Conservation (phyloP, 495 filamentous ascomycete species). For the Darksidea phi region DNA sequence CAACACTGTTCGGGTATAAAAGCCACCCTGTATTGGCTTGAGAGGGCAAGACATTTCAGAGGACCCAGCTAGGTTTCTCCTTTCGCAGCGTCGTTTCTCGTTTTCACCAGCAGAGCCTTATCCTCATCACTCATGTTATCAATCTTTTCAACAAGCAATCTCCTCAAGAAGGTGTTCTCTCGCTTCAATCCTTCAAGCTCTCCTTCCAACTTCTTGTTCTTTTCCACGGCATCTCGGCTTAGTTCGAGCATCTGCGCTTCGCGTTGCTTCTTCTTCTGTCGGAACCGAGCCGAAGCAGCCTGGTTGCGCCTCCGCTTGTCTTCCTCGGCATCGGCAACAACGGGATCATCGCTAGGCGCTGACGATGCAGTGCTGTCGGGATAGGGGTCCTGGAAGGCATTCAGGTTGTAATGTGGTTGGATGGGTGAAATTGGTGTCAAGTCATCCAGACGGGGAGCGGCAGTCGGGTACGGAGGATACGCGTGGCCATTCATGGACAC, state of each 20-base stretch:
- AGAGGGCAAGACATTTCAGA: background rate
- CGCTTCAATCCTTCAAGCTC: constrained; percentile 25
- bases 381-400: constrained; percentile 7
- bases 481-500: constrained; percentile 20
- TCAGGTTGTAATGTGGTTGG: constrained; percentile 11
- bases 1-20: too few relatives aligned
- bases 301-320: constrained; percentile 33
- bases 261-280: constrained; percentile 33
- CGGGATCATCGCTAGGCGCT: constrained; percentile 25
- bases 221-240: constrained; percentile 15
- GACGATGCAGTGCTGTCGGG: constrained; percentile 17
- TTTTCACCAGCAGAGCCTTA: constrained; percentile 16
- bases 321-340: constrained; percentile 18
- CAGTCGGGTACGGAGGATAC: constrained; percentile 3
- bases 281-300: constrained; percentile 27
- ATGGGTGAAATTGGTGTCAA: constrained; percentile 12
- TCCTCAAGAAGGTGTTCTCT: constrained; percentile 27
- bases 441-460: constrained; percentile 15
- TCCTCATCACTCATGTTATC: constrained; percentile 31
- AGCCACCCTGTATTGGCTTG: background rate
- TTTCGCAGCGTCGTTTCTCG: background rate
- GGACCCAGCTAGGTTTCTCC: background rate
- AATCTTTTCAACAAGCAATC: constrained; percentile 30
- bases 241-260: constrained; percentile 32
- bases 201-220: constrained; percentile 23